phyloP scores from a whole-genome alignment of 176 grass and related monocot species.

The Bolboschoenus planiculmis region DNA sequence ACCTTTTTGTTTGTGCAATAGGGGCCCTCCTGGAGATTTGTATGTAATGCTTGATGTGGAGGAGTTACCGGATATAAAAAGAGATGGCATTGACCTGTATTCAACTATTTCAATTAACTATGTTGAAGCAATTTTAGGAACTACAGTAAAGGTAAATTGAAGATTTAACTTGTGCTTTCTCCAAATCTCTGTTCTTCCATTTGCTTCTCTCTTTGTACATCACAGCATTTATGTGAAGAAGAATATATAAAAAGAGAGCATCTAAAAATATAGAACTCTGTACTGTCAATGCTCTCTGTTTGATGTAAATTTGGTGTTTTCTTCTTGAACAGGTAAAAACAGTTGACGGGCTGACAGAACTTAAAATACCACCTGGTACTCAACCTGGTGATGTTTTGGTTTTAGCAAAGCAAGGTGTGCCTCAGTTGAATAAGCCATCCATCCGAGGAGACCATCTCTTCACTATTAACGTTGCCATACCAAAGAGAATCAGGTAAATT shows the following conservation, averaged over 20 bases:
- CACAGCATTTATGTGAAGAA: background rate
- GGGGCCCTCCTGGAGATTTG: conserved; percentile 92
- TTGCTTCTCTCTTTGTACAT: background rate
- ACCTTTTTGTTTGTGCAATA: conserved; percentile 27
- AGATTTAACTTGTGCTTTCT: background rate
- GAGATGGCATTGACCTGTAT: conserved; percentile 93
- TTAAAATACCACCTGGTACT: conserved; percentile 91
- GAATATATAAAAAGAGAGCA: background rate
- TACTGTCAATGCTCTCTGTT: background rate
- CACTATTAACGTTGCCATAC: conserved; percentile 81
- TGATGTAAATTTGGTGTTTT: conserved; percentile 14
- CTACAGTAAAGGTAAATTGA: conserved; percentile 46
- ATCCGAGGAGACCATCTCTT: conserved; percentile 94
- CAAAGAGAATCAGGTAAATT: conserved; percentile 80
- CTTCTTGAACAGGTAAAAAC: conserved; percentile 64
- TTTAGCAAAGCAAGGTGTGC: conserved; percentile 85
- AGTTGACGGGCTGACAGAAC: conserved; percentile 65
- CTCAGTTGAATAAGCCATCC: conserved; percentile 80
- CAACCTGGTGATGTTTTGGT: conserved; percentile 88
- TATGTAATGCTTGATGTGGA: conserved; percentile 96
- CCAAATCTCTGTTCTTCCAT: background rate
- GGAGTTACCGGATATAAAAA: conserved; percentile 84
- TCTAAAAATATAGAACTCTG: too few relatives aligned
- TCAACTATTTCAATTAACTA: conserved; percentile 84
- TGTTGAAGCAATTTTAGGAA: conserved; percentile 89